Base-by-base conservation (phyloP, 768 basidiomycete genomes). In the Mycena kentingensis region DNA sequence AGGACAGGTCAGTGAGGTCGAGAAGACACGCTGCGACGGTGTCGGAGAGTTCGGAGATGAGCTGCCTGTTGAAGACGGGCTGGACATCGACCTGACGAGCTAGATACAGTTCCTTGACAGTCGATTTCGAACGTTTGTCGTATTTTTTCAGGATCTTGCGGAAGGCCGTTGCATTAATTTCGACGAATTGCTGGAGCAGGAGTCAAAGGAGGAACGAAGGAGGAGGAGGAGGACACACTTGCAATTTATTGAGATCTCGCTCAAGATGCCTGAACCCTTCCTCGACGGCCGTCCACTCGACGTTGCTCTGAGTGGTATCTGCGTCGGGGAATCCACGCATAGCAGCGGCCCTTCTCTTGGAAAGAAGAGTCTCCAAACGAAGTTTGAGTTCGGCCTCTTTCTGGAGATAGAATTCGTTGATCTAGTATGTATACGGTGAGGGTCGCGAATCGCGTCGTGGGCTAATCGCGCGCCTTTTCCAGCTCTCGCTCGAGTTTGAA, bases 1-100 rank as follows among this genome's bases (percentile, higher is more conserved):
- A 82, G 15, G 86, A 84, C 10, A 90, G 73, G 66, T 93, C 85
- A 16, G 87, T 87, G 46, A 91, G 77, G 60, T 92, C 87, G 16
- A 93, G 72, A 19, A 92, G 81, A 65, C 88, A 90, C 13, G 85
- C 83, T 0, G 94, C 87, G 21, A 94, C 91, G 5, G 90, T 92
- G 64, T 99, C 94, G 22, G 94, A 88, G 35, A 99, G 78, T 67
- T 97, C 93, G 49, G 95, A 90, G 49, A 99, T 94, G 65, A 98
- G 88, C 87, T 96, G 93, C 71, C 95, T 78, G 65, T 98, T 95
- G 73, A 98, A 98, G 36, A 95, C 93, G 1, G 95, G 97, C 63
- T 98, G 97, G n/a, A 98, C 90, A 60, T 99, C 97, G 2, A 99
- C 95, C 67, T 98, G 97, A 26, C 97, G 84, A 39, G 91, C 83